A percentile compares a stretch with the other conserved stretches of the same genome.
These are phyloP conservation scores for Protea cynaroides DNA, from an alignment of 164 flowering plant species.

Conservation along the genomic window DNA sequence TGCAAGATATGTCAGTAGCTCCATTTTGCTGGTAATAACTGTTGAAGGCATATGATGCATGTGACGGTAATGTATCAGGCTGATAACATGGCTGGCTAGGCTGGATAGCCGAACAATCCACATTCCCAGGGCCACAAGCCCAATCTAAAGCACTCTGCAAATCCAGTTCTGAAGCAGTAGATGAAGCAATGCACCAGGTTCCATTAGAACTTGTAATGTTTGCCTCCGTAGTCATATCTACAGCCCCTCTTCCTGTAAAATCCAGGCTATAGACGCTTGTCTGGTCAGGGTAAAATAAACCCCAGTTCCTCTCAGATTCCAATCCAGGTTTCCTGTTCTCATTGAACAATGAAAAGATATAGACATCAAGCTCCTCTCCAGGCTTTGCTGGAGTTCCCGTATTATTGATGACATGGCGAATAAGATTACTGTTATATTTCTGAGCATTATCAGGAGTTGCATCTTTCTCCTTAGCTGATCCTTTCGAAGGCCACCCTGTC, in stretches of 20 bases:
- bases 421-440: constrained; percentile 76
- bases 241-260: constrained; percentile 57
- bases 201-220: constrained; percentile 47
- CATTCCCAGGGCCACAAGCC: constrained; percentile 95
- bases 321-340: constrained; percentile 93
- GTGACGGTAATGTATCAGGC: constrained; percentile 75
- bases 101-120: constrained; percentile 91
- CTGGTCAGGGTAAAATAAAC: constrained; percentile 85
- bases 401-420: constrained; percentile 68
- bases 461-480: constrained; percentile 75
- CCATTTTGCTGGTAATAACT: constrained; percentile 94
- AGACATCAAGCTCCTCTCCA: constrained; percentile 69
- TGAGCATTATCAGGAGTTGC: constrained; percentile 95
- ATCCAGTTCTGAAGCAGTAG: constrained; percentile 59
- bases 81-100: constrained; percentile 94
- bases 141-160: constrained; percentile 79
- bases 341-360: constrained; percentile 85
- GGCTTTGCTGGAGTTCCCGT: constrained; percentile 88
- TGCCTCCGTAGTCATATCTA: constrained; percentile 28
- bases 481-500: constrained; percentile 98
- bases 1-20: constrained; percentile 76
- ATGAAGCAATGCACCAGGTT: constrained; percentile 85
- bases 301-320: constrained; percentile 99
- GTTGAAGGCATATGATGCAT: constrained; percentile 91
- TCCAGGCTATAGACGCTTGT: constrained; percentile 82